Conservation (phyloP, 192 early-diverging fungal species). For the Podila minutissima region DNA sequence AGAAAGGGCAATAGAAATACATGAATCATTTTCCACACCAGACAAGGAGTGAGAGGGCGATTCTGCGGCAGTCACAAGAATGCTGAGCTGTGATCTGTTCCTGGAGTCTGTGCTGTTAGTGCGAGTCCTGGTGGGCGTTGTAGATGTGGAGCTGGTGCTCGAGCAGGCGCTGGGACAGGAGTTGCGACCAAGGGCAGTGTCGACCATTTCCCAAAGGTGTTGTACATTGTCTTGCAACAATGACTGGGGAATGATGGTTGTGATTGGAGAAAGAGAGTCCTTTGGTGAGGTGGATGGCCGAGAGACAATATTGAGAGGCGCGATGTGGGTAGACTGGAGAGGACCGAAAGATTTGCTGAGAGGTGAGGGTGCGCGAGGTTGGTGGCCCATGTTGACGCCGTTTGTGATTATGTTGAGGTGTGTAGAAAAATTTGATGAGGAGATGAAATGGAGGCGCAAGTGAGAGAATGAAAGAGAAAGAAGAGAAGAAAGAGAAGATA, state of each 20-base stretch:
- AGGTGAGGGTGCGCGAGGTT: not conserved
- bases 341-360: not conserved
- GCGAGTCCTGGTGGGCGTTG: not conserved
- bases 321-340: constrained; percentile 6
- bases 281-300: not conserved
- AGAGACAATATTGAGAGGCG: constrained; percentile 29
- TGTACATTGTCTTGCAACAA: constrained; percentile 29
- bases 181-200: constrained; percentile 14
- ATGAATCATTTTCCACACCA: not conserved
- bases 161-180: not conserved
- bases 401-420: constrained; percentile 1
- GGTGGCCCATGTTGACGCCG: not conserved
- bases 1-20: constrained; percentile 3
- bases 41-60: not conserved
- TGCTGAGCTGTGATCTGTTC: not conserved
- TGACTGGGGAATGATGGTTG: not conserved
- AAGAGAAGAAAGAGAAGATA: not conserved
- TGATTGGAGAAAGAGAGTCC: not conserved
- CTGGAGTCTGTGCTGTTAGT: not conserved
- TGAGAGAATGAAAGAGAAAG: not conserved
- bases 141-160: not conserved
- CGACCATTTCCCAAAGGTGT: constrained; percentile 39
- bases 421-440: not conserved
- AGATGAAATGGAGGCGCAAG: not conserved
- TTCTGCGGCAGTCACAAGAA: not conserved